Evolutionary conservation across 805 yeast genomes (phyloP).

Genomic region (Candida koratica): DNA sequence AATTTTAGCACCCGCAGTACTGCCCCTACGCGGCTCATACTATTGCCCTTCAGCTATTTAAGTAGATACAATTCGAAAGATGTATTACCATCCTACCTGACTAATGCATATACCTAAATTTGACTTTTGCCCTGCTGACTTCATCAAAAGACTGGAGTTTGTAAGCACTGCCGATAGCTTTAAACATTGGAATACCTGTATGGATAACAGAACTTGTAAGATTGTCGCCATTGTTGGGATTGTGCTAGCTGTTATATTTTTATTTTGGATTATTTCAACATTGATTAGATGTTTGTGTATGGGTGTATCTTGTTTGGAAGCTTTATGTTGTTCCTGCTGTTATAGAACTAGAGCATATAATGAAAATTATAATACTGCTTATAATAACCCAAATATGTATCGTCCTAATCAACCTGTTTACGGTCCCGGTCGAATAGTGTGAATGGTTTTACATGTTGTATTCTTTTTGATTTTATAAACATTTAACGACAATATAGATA

Average conservation of each 20-base stretch:
- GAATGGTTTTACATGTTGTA: not conserved
- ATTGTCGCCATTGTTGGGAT: constrained; percentile 73
- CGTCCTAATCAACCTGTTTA: constrained; percentile 15
- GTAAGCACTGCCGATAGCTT: constrained; percentile 48
- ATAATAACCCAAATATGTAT: constrained; percentile 35
- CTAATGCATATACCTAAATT: constrained; percentile 9
- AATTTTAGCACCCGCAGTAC: too few species aligned
- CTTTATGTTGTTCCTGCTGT: constrained; percentile 47
- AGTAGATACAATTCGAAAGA: too few species aligned
- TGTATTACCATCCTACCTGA: too few species aligned
- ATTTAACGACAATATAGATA: not conserved
- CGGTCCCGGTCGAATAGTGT: too few species aligned
- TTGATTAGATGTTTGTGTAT: constrained; percentile 57
- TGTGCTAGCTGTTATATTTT: constrained; percentile 50
- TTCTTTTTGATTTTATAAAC: not conserved
- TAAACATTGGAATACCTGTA: constrained; percentile 71
- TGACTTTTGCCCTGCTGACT: constrained; percentile 12
- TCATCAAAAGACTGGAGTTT: constrained; percentile 18
- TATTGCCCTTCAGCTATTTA: too few species aligned
- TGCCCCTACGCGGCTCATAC: constrained; percentile 7
- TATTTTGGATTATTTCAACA: constrained; percentile 53
- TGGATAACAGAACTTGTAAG: constrained; percentile 73
- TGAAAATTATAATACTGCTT: constrained; percentile 13
- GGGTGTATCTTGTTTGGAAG: constrained; percentile 43
- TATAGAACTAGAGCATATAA: constrained; percentile 14